Evolutionary conservation across 2,329 filamentous ascomycete genomes (phyloP), one percentile per base, ranked within the genome.

Genomic region (Zopfia rhizophila): DNA sequence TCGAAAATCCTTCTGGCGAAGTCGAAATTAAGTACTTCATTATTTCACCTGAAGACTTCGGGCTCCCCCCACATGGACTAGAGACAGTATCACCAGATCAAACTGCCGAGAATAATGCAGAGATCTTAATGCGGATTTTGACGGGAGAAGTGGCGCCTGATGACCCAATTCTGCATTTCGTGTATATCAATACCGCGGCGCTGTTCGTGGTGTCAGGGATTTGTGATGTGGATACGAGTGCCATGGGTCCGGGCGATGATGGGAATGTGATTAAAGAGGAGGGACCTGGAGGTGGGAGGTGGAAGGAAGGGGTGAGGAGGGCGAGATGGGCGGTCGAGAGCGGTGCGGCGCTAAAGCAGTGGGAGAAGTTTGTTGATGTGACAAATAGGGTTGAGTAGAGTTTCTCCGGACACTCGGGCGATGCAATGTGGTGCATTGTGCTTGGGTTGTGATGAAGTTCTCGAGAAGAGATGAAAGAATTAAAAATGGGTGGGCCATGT

Each of bases 231-330:
- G 88, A 96, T 46, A 81, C 79, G 21, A 95, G 89, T 66, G 76
- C 84, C 65, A 90, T 95, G 88, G 90, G 90, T 1, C 75, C 80
- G 33, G 89, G 87, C 1, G 90, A 96, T 61, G 89, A 93, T 61
- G 90, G 90, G 0, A 80, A 86, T 29, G 90, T 96, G 33, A 82
- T 96, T 52, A 84, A 76, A 12, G 92, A 97, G 69, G 80, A 88
- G 35, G 93, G 94, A 0, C 92, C 92, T 4, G 92, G 88, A 8
- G 90, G 90, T 11, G 84, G 90, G 45, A 82, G 93, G 63, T 99
- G 94, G 94, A 99, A 96, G 76, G 93, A 97, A 68, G 94, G 93
- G 39, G 84, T 97, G 11, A 80, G 93, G 60, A 82, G 91, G 67
- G 94, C 94, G 12, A 85, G 88, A 61, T 95, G 90, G 89, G 91